Conservation (phyloP, 1,284 basidiomycete genomes). For the Leccinum pachyderme region DNA sequence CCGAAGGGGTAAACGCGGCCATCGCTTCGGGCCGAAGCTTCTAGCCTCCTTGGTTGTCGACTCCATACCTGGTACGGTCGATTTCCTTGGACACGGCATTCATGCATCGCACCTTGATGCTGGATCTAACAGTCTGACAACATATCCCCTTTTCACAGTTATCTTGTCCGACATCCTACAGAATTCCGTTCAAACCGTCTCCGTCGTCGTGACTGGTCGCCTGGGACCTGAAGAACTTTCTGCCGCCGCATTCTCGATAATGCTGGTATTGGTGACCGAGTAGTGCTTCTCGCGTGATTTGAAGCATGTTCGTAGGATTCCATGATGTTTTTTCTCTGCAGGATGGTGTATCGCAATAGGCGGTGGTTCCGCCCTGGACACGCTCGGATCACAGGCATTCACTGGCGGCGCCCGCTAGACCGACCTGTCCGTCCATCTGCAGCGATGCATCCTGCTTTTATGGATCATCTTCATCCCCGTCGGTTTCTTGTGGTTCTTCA, state of each 20-base stretch:
- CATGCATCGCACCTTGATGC: background rate
- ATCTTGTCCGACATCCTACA: constrained; percentile 68
- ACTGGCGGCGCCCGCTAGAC: constrained; percentile 56
- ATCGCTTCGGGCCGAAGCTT: constrained; percentile 31
- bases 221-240: constrained; percentile 69
- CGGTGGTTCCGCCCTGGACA: constrained; percentile 75
- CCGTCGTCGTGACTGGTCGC: constrained; percentile 60
- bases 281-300: constrained; percentile 39
- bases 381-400: constrained; percentile 72
- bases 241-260: constrained; percentile 67
- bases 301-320: constrained; percentile 41
- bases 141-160: constrained; percentile 34
- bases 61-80: constrained; percentile 51
- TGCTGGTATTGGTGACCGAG: constrained; percentile 77
- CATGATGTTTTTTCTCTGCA: constrained; percentile 44
- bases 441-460: constrained; percentile 62
- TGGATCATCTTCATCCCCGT: constrained; percentile 65
- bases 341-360: constrained; percentile 76
- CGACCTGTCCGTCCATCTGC: constrained; percentile 67
- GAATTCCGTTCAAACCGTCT: constrained; percentile 67
- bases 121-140: background rate
- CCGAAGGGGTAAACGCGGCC: constrained; percentile 22
- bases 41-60: constrained; percentile 49
- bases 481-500: constrained; percentile 56
- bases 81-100: background rate